Percentiles rank a stretch among this genome's conserved stretches.
phyloP scores from a whole-genome alignment of 805 yeast genomes.

The Candida anglica region DNA sequence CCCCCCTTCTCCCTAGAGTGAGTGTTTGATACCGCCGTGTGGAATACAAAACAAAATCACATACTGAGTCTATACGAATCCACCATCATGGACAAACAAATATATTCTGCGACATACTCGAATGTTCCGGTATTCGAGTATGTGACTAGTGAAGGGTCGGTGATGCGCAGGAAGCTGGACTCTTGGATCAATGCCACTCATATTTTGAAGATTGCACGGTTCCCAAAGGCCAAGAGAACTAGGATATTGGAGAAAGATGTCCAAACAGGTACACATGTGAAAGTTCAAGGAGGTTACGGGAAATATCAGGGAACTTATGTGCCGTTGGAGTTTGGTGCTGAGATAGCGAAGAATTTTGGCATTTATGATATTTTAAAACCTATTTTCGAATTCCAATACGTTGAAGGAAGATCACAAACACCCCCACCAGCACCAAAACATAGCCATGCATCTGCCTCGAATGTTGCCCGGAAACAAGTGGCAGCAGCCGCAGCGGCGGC shows the following conservation, averaged over 20 bases:
- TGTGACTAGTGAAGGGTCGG: conserved; percentile 64
- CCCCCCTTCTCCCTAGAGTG: too few relatives aligned
- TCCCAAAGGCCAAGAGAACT: conserved; percentile 62
- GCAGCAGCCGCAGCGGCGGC: conserved; percentile 8
- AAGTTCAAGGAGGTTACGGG: conserved; percentile 73
- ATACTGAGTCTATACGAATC: too few relatives aligned
- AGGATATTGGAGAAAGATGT: conserved; percentile 62
- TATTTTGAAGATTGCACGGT: conserved; percentile 62
- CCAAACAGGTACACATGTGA: conserved; percentile 61
- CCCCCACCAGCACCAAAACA: conserved; percentile 49
- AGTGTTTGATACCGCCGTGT: too few relatives aligned
- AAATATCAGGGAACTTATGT: conserved; percentile 54
- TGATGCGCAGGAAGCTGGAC: conserved; percentile 63
- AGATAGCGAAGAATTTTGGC: conserved; percentile 36
- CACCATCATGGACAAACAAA: conserved; percentile 17
- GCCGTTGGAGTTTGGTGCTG: conserved; percentile 37
- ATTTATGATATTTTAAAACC: conserved; percentile 55
- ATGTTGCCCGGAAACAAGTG: conserved; percentile 31
- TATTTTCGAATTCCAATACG: conserved; percentile 55
- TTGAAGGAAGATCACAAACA: conserved; percentile 38
- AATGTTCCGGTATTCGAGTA: conserved; percentile 69
- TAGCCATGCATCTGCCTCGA: conserved; percentile 42
- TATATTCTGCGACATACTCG: conserved; percentile 73
- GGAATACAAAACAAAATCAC: too few relatives aligned
- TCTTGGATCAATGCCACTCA: conserved; percentile 72